Conservation (phyloP, 495 filamentous ascomycete species). For the Extremus antarcticus region DNA sequence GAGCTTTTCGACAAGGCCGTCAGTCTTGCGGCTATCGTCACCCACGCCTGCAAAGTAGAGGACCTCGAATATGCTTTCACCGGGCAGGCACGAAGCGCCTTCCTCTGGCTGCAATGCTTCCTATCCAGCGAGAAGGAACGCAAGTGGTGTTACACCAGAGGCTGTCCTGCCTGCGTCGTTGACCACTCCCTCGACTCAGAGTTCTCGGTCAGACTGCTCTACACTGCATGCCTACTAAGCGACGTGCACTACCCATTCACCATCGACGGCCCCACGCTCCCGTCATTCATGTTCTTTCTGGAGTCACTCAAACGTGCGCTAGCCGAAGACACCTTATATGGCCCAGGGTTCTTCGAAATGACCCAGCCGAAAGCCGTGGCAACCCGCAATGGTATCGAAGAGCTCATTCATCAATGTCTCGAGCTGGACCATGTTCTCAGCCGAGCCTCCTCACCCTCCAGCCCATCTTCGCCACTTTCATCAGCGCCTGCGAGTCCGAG, state of each 20-base stretch:
- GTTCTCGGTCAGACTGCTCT: slow-evolving; percentile 47
- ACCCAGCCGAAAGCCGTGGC: slow-evolving; percentile 43
- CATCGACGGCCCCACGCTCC: slow-evolving; percentile 22
- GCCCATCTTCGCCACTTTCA: not conserved
- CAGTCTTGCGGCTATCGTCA: slow-evolving; percentile 37
- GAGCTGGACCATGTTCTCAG: slow-evolving; percentile 31
- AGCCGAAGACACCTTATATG: slow-evolving; percentile 46
- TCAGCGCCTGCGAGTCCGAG: not conserved
- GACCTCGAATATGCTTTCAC: slow-evolving; percentile 50
- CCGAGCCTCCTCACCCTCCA: slow-evolving; percentile 5
- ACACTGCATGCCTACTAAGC: slow-evolving; percentile 44
- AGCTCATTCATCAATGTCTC: slow-evolving; percentile 44
- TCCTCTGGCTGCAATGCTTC: slow-evolving; percentile 51
- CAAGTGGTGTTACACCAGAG: slow-evolving; percentile 46
- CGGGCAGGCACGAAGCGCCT: slow-evolving; percentile 47
- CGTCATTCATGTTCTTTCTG: slow-evolving; percentile 46
- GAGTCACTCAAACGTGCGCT: slow-evolving; percentile 43
- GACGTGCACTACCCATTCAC: slow-evolving; percentile 30
- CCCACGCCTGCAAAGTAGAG: slow-evolving; percentile 36
- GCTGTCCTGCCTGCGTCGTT: slow-evolving; percentile 49
- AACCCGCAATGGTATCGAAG: slow-evolving; percentile 42
- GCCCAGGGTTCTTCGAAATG: slow-evolving; percentile 43
- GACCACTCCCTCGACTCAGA: slow-evolving; percentile 45
- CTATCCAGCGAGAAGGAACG: slow-evolving; percentile 40
- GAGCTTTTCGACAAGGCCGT: slow-evolving; percentile 45